A percentile compares a stretch with the other conserved stretches of the same genome.
Evolutionary conservation across 257 asterid genomes (phyloP).

Genomic region (Solanum arcanum): DNA sequence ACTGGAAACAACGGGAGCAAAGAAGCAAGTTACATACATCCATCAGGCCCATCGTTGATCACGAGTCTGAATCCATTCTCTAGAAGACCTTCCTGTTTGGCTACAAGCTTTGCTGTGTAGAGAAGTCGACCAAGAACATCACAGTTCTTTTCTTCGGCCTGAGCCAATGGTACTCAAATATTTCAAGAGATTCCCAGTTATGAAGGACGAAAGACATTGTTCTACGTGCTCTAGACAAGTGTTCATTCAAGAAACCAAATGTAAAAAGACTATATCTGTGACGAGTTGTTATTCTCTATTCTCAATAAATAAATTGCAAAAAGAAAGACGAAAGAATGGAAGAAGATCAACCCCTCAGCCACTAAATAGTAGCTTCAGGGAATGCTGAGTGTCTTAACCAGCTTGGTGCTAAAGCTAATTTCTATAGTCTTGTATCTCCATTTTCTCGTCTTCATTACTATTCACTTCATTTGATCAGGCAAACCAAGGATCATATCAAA

Average conservation of each 20-base stretch:
- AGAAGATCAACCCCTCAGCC: too few species aligned
- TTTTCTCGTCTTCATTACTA: background rate
- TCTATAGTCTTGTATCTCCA: background rate
- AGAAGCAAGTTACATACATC: constrained; percentile 38
- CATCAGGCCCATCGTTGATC: constrained; percentile 80
- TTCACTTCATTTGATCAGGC: background rate
- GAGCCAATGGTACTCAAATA: background rate
- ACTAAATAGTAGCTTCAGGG: background rate
- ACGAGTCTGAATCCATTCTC: constrained; percentile 75
- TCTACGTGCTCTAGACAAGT: background rate
- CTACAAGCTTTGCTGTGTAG: constrained; percentile 71
- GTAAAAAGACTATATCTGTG: background rate
- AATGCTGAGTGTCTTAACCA: background rate
- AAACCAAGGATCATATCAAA: background rate
- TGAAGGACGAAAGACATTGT: background rate
- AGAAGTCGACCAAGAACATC: constrained; percentile 80
- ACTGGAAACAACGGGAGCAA: background rate
- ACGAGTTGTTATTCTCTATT: background rate
- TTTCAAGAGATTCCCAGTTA: background rate
- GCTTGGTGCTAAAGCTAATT: background rate
- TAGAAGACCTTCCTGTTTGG: constrained; percentile 83
- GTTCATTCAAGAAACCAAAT: background rate
- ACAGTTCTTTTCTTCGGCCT: constrained; percentile 83
- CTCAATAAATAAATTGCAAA: background rate
- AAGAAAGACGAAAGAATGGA: background rate